These are phyloP conservation scores for Mycena galopus DNA, from an alignment of 768 basidiomycete genomes.

Conservation along the genomic window DNA sequence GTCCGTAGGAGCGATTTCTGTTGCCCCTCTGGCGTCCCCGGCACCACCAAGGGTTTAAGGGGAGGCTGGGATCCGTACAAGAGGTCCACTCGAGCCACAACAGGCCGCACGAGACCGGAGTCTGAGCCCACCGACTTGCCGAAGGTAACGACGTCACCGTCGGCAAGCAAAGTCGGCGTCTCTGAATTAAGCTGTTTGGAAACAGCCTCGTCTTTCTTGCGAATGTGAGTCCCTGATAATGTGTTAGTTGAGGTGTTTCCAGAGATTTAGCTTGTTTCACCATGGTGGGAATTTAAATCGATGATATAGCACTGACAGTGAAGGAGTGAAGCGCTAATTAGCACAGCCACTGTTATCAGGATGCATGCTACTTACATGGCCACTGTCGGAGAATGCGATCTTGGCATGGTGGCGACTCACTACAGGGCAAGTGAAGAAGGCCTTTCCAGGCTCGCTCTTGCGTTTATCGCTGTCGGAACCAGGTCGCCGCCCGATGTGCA, in stretches of 20 bases:
- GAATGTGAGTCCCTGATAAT: constrained; percentile 79
- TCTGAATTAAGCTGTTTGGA: constrained; percentile 67
- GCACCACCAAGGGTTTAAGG: constrained; percentile 47
- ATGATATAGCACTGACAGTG: constrained; percentile 71
- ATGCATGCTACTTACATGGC: constrained; percentile 63
- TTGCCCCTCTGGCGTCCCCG: constrained; percentile 30
- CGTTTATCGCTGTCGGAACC: constrained; percentile 58
- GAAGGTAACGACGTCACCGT: constrained; percentile 82
- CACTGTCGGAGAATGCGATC: constrained; percentile 78
- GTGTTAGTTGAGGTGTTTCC: too few relatives aligned
- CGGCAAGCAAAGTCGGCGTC: constrained; percentile 65
- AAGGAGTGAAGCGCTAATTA: constrained; percentile 10
- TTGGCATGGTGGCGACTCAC: constrained; percentile 85
- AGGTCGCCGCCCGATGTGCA: constrained; percentile 80
- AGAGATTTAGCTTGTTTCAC: too few relatives aligned
- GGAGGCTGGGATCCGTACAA: constrained; percentile 48
- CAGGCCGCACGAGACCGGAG: constrained; percentile 70
- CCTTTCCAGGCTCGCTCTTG: constrained; percentile 59
- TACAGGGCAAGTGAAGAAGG: constrained; percentile 81
- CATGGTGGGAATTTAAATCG: constrained; percentile 82
- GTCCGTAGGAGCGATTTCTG: background rate
- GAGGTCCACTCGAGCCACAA: constrained; percentile 72
- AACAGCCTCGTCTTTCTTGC: constrained; percentile 62
- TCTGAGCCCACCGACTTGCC: constrained; percentile 81
- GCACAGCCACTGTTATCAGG: constrained; percentile 19